Evolutionary conservation across 2,329 filamentous ascomycete genomes (phyloP).

Genomic region (Tolypocladium album): DNA sequence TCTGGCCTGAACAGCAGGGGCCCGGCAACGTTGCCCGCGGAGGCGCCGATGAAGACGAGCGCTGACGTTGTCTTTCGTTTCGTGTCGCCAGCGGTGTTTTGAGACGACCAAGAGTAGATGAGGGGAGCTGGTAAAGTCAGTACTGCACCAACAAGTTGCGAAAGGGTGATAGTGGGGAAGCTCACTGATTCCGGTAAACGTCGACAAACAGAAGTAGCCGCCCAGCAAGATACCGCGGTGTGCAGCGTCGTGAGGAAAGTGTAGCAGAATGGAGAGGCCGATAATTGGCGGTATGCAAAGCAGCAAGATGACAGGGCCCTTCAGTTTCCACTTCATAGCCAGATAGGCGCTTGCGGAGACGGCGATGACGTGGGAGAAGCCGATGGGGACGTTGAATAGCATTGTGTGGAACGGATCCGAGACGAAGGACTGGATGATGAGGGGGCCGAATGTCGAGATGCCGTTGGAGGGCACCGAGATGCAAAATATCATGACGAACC

Average conservation of each 20-base stretch:
- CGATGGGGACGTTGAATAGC: slow-evolving; percentile 50
- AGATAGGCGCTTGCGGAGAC: slow-evolving; percentile 46
- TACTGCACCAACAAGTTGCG: background rate
- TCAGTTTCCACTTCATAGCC: slow-evolving; percentile 43
- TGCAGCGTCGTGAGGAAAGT: slow-evolving; percentile 30
- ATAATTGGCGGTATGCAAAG: slow-evolving; percentile 47
- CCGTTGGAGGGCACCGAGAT: slow-evolving; percentile 49
- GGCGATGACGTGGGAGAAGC: slow-evolving; percentile 46
- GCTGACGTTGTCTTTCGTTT: slow-evolving; percentile 58
- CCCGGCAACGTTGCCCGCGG: slow-evolving; percentile 55
- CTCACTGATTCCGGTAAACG: slow-evolving; percentile 36
- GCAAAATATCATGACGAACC: slow-evolving; percentile 42
- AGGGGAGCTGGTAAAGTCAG: slow-evolving; percentile 31
- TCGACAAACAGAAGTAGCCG: slow-evolving; percentile 48
- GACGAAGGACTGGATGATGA: slow-evolving; percentile 50
- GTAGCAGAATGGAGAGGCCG: slow-evolving; percentile 43
- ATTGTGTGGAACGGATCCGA: slow-evolving; percentile 46
- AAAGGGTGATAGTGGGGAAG: background rate
- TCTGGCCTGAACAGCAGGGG: slow-evolving; percentile 52
- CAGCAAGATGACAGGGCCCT: slow-evolving; percentile 42
- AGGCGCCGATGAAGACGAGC: slow-evolving; percentile 54
- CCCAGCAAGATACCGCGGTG: slow-evolving; percentile 40
- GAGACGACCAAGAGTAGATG: slow-evolving; percentile 49
- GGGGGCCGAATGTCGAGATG: slow-evolving; percentile 45
- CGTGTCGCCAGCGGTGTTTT: slow-evolving; percentile 58